phyloP scores from a whole-genome alignment of 2,329 filamentous ascomycete species.

The Leptographium wingfieldii region DNA sequence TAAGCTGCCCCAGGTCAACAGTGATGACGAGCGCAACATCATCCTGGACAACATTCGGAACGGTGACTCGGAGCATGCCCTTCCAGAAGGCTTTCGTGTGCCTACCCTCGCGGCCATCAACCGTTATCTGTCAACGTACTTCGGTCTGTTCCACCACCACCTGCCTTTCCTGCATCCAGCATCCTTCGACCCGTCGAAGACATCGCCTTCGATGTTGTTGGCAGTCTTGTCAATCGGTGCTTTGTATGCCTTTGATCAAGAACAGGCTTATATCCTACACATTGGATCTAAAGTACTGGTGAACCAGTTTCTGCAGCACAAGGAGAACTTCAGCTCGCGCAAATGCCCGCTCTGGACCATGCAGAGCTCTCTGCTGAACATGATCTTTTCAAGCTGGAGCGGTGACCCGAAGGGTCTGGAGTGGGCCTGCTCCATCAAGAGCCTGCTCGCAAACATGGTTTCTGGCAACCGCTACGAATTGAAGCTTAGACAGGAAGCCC shows the following conservation, averaged over 20 bases:
- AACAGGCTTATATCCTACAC: conserved; percentile 93
- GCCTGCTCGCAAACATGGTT: conserved; percentile 95
- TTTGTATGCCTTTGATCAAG: conserved; percentile 91
- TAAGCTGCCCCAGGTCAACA: conserved; percentile 66
- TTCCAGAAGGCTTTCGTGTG: conserved; percentile 81
- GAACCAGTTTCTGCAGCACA: conserved; percentile 93
- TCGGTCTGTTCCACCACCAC: conserved; percentile 93
- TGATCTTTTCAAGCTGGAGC: conserved; percentile 99
- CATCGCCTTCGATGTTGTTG: conserved; percentile 72
- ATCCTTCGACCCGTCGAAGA: conserved; percentile 71
- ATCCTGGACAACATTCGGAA: conserved; percentile 78
- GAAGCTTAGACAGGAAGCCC: conserved; percentile 82
- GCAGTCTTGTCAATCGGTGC: conserved; percentile 92
- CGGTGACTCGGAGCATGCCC: conserved; percentile 67
- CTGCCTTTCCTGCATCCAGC: conserved; percentile 88
- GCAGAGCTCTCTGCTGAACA: conserved; percentile 93
- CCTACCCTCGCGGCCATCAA: conserved; percentile 73
- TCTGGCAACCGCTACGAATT: conserved; percentile 93
- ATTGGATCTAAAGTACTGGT: conserved; percentile 96
- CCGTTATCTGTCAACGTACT: conserved; percentile 89
- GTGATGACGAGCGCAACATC: conserved; percentile 71
- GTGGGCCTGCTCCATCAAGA: conserved; percentile 99
- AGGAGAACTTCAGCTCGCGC: conserved; percentile 95
- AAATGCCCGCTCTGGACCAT: conserved; percentile 98
- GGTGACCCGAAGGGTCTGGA: conserved; percentile 93